phyloP scores from a whole-genome alignment of 257 asterid species.

The Ophiorrhiza pumila region DNA sequence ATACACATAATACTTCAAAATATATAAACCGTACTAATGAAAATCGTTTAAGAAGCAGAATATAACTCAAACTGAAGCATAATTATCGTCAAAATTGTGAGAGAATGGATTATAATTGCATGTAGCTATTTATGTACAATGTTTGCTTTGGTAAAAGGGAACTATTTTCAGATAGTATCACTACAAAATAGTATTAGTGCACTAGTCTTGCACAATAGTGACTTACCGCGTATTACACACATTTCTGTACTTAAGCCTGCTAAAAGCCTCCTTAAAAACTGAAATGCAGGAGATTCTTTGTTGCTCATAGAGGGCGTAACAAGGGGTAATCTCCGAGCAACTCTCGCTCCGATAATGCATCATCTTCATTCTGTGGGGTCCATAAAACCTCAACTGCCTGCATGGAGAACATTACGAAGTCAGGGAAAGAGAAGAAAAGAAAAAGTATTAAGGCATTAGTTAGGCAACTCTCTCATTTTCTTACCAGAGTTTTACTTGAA shows the following conservation, averaged over 20 bases:
- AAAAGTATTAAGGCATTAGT: slow-evolving; percentile 34
- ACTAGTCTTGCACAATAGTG: background rate
- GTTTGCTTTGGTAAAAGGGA: background rate
- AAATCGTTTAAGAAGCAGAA: background rate
- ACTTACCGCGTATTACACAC: background rate
- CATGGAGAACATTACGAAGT: slow-evolving; percentile 1
- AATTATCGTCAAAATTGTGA: background rate
- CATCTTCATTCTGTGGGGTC: slow-evolving; percentile 94
- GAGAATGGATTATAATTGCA: background rate
- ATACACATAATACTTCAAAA: background rate
- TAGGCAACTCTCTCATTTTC: slow-evolving; percentile 27
- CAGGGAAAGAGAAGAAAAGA: background rate
- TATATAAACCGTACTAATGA: too few species aligned
- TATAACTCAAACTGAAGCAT: background rate
- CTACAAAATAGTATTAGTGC: background rate
- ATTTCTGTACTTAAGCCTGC: background rate
- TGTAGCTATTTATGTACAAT: slow-evolving; percentile 8
- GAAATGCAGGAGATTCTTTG: slow-evolving; percentile 10
- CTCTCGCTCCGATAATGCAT: slow-evolving; percentile 76
- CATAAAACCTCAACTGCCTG: slow-evolving; percentile 96
- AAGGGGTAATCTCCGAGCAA: slow-evolving; percentile 82
- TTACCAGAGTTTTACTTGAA: slow-evolving; percentile 71
- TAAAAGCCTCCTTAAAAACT: background rate
- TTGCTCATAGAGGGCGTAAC: slow-evolving; percentile 63
- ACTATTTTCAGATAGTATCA: background rate